phyloP scores from a whole-genome alignment of 139 green algal species.

The Spirogloea muscicola region DNA sequence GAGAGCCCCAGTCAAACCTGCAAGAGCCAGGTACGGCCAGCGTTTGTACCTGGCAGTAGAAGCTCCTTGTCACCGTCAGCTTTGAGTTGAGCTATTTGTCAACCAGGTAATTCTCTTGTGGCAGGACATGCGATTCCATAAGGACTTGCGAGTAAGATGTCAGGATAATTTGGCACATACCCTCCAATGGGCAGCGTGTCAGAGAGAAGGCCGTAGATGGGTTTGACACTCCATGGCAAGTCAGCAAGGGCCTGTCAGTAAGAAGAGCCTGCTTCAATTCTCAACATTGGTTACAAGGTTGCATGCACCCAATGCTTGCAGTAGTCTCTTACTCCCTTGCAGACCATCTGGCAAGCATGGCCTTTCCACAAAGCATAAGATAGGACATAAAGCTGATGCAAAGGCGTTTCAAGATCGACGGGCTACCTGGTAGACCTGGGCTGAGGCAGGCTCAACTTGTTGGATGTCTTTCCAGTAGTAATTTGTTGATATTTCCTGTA shows the following conservation, averaged over 20 bases:
- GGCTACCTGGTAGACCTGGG: constrained; percentile 18
- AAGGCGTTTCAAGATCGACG: not conserved
- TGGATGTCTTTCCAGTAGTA: constrained; percentile 46
- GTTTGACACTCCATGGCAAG: constrained; percentile 43
- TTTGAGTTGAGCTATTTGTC: too few species aligned
- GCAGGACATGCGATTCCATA: too few species aligned
- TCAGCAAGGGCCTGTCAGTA: constrained; percentile 11
- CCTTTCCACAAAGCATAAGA: not conserved
- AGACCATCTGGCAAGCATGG: too few species aligned
- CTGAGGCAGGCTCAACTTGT: constrained; percentile 1
- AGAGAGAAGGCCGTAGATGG: constrained; percentile 42
- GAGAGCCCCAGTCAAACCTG: not conserved
- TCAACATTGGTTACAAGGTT: too few species aligned
- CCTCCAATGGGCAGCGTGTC: constrained; percentile 41
- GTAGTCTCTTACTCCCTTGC: not conserved
- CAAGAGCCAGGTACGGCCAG: constrained; percentile 27
- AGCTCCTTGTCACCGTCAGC: too few species aligned
- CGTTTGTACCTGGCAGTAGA: constrained; percentile 32
- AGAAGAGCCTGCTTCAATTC: not conserved
- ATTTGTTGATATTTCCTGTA: constrained; percentile 12
- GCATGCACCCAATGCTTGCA: too few species aligned
- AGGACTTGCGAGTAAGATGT: too few species aligned
- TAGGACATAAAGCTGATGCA: not conserved
- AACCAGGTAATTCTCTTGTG: too few species aligned
- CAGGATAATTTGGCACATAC: not conserved